These are phyloP conservation scores for Pseudoturritis turrita DNA, from an alignment of 345 rosid species.

Conservation along the genomic window DNA sequence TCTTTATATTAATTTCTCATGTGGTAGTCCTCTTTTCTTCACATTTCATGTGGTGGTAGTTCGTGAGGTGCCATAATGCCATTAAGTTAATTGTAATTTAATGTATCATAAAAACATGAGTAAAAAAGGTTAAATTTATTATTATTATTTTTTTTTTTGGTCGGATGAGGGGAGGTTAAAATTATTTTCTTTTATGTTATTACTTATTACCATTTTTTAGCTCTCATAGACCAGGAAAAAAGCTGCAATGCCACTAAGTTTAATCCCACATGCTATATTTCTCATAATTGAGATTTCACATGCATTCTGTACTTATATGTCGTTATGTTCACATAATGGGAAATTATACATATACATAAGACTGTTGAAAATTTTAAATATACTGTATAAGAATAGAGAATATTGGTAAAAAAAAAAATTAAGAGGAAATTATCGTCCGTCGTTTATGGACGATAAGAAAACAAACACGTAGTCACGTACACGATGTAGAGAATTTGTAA, in stretches of 20 bases:
- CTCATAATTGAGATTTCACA: conserved; percentile 27
- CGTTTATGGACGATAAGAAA: neutral
- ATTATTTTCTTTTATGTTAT: neutral
- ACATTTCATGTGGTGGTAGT: neutral
- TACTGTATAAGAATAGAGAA: no score
- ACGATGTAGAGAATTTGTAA: neutral
- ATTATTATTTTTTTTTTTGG: neutral
- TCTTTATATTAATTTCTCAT: neutral
- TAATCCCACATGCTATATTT: conserved; percentile 23
- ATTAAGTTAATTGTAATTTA: neutral
- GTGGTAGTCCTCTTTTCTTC: neutral
- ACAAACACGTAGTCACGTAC: neutral
- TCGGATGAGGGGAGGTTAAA: no score
- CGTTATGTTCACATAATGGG: neutral
- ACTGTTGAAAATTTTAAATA: no score
- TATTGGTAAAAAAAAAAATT: neutral
- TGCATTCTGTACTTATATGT: conserved; percentile 19
- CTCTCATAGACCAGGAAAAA: neutral
- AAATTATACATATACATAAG: neutral
- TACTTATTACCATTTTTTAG: neutral
- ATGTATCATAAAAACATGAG: neutral
- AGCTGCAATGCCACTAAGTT: conserved; percentile 18
- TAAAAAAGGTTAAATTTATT: neutral
- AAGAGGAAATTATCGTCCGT: neutral
- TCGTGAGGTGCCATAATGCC: neutral